Conservation (phyloP, 176 grass and related monocot genomes). For the Poa annua region DNA sequence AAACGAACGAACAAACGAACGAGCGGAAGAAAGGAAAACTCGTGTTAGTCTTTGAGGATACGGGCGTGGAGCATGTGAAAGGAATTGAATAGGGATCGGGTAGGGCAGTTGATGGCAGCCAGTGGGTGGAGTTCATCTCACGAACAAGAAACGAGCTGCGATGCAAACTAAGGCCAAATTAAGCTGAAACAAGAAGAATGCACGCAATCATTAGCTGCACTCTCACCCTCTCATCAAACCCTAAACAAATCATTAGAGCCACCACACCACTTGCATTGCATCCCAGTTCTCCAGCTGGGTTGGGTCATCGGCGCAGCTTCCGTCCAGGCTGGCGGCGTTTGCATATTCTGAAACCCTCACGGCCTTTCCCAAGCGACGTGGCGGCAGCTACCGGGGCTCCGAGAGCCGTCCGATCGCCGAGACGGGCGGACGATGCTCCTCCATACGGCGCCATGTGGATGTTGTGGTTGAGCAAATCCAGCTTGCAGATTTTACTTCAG, state of each 20-base stretch:
- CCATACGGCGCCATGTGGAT: neutral
- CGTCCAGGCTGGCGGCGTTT: constrained; percentile 39
- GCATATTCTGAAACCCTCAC: neutral
- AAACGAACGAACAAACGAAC: neutral
- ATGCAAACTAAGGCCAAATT: no score
- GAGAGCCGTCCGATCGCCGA: constrained; percentile 15
- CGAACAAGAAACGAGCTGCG: neutral
- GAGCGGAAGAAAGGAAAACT: neutral
- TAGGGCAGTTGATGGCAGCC: constrained; percentile 43
- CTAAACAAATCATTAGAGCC: neutral
- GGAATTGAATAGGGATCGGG: constrained; percentile 55
- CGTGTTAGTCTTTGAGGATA: constrained; percentile 25
- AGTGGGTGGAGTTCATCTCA: constrained; percentile 54
- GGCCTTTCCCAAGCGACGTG: constrained; percentile 31
- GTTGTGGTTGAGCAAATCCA: neutral
- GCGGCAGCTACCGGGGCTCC: neutral
- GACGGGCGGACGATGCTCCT: neutral
- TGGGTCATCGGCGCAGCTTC: constrained; percentile 8
- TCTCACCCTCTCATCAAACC: no score
- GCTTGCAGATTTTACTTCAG: neutral
- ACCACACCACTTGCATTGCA: constrained; percentile 14
- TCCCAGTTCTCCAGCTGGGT: constrained; percentile 44
- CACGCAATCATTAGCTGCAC: constrained; percentile 23
- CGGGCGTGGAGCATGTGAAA: constrained; percentile 54
- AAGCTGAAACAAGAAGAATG: neutral